Conservation (phyloP, 1,139 yeast species). For the Lodderomyces orthopsilosis region DNA sequence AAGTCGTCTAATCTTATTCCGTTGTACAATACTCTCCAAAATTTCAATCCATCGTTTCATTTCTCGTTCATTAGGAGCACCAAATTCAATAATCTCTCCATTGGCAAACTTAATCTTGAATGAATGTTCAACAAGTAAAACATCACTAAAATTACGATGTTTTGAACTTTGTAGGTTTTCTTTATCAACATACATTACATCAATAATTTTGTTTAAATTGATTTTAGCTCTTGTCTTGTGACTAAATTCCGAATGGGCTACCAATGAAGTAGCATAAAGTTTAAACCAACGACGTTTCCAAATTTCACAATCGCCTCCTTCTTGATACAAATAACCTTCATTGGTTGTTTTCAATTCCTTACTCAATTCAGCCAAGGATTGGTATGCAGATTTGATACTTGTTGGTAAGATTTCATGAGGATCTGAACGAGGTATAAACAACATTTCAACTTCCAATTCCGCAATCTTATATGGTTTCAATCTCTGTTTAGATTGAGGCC, state of each 20-base stretch:
- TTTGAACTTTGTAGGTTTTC: conserved; percentile 33
- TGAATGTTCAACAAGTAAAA: conserved; percentile 58
- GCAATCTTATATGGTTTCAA: conserved; percentile 64
- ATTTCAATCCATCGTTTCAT: conserved; percentile 55
- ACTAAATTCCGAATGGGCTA: conserved; percentile 63
- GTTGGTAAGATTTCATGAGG: conserved; percentile 61
- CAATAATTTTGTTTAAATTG: conserved; percentile 59
- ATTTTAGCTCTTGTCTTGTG: conserved; percentile 65
- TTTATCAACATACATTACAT: conserved; percentile 50
- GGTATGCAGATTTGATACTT: conserved; percentile 58
- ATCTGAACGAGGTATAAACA: conserved; percentile 64
- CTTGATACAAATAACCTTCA: conserved; percentile 71
- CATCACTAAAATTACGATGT: conserved; percentile 62
- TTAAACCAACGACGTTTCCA: conserved; percentile 65
- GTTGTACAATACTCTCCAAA: conserved; percentile 51
- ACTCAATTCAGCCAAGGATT: conserved; percentile 46
- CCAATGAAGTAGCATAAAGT: conserved; percentile 55
- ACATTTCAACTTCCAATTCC: conserved; percentile 65
- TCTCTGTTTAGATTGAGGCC: conserved; percentile 17
- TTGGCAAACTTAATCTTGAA: conserved; percentile 64
- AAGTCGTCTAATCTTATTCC: conserved; percentile 56
- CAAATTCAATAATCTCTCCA: conserved; percentile 68
- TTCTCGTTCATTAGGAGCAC: conserved; percentile 59
- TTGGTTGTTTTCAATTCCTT: conserved; percentile 34
- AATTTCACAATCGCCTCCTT: conserved; percentile 70